Conservation (phyloP, 202 grass and related monocot species). For the Dendrocalamus latiflorus region DNA sequence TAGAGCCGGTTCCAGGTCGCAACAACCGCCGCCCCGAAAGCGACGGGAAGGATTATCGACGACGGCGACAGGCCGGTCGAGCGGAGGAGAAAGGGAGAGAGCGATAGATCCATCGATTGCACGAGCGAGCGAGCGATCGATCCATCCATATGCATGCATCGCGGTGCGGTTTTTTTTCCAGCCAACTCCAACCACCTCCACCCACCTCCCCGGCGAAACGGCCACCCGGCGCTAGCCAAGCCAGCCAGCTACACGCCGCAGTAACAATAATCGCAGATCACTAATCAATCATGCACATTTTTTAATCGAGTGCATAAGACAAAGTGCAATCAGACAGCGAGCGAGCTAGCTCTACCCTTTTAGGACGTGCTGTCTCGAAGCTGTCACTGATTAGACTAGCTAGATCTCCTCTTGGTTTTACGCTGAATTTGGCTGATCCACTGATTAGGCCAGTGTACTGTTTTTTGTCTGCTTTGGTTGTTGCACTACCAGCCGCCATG, state of each 20-base stretch:
- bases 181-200: slow-evolving; percentile 55
- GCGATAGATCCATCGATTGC: not conserved
- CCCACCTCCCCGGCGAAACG: slow-evolving; percentile 13
- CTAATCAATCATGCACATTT: not conserved
- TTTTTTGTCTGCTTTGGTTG: not conserved
- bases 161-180: slow-evolving; percentile 20
- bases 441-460: not conserved
- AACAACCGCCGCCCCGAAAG: slow-evolving; percentile 34
- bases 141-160: not conserved
- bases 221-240: not conserved
- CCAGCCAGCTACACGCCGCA: not conserved
- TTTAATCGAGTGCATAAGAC: slow-evolving; percentile 4
- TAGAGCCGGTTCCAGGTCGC: slow-evolving; percentile 44
- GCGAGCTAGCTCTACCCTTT: not conserved
- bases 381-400: not conserved
- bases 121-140: not conserved
- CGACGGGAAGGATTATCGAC: slow-evolving; percentile 19
- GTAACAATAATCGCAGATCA: not conserved
- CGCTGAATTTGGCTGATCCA: not conserved
- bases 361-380: not conserved
- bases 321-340: not conserved
- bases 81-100: not conserved
- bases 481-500: not conserved
- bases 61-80: slow-evolving; percentile 19
- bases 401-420: not conserved